Conservation (phyloP, 2,329 filamentous ascomycete species). For the Plenodomus biglobosus region DNA sequence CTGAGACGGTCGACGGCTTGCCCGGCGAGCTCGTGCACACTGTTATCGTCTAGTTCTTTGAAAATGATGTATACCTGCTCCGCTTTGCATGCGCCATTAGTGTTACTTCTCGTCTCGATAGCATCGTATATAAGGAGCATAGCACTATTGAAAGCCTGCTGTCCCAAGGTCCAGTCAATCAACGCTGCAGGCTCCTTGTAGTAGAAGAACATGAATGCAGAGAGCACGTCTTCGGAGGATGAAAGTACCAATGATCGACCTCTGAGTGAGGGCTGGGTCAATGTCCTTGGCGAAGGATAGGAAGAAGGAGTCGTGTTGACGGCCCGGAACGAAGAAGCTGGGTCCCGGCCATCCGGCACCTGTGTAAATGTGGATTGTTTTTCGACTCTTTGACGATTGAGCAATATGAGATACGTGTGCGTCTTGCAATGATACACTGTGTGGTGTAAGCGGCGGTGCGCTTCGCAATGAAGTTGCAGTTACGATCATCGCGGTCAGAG, state of each 20-base stretch:
- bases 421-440: constrained; percentile 51
- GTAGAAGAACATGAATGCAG: constrained; percentile 52
- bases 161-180: constrained; percentile 53
- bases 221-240: constrained; percentile 47
- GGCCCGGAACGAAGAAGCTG: constrained; percentile 13
- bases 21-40: constrained; percentile 50
- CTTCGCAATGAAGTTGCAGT: neutral
- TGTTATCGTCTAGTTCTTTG: constrained; percentile 45
- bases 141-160: constrained; percentile 54
- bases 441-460: constrained; percentile 12
- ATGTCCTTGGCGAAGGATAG: constrained; percentile 16
- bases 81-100: constrained; percentile 31
- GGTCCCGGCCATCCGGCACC: neutral
- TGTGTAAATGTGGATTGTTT: constrained; percentile 8
- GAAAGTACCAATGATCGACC: constrained; percentile 47
- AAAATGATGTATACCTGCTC: constrained; percentile 49
- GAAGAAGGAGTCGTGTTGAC: constrained; percentile 15
- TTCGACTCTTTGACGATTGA: constrained; percentile 50
- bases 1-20: constrained; percentile 48
- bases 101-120: constrained; percentile 46
- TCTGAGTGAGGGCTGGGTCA: constrained; percentile 28
- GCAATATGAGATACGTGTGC: constrained; percentile 52
- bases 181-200: constrained; percentile 48
- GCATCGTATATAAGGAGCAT: constrained; percentile 54
- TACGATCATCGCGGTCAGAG: neutral